Conservation (phyloP, 306 rosid genomes). For the Crotalaria pallida region DNA sequence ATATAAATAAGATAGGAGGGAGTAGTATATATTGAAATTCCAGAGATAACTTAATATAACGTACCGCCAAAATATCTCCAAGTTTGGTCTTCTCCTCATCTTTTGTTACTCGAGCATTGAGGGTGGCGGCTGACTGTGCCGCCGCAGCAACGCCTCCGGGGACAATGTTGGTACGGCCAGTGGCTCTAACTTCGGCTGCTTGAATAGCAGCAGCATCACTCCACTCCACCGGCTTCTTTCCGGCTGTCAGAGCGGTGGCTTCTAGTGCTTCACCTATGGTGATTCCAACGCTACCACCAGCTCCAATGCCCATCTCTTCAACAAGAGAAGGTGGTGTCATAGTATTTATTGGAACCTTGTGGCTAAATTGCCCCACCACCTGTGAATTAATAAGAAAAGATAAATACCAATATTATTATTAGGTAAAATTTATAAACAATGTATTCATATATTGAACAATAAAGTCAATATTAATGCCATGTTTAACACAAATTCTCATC, state of each 20-base stretch:
- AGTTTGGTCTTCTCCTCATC: conserved; percentile 58
- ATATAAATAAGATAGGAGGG: too few species aligned
- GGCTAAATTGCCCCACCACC: conserved; percentile 41
- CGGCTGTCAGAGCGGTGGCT: conserved; percentile 49
- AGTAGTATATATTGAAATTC: too few species aligned
- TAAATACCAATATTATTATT: background rate
- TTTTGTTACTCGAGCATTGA: conserved; percentile 41
- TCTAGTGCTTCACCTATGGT: conserved; percentile 79
- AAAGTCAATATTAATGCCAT: background rate
- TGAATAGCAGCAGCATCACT: conserved; percentile 75
- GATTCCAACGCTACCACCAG: conserved; percentile 21
- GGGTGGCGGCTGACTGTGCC: conserved; percentile 67
- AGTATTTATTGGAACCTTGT: conserved; percentile 12
- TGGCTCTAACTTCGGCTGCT: conserved; percentile 72
- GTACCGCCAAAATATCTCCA: conserved; percentile 47
- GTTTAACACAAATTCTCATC: background rate
- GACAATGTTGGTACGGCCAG: conserved; percentile 49
- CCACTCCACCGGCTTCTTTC: conserved; percentile 53
- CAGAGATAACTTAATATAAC: background rate
- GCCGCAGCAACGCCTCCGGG: conserved; percentile 68
- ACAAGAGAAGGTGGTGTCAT: conserved; percentile 16
- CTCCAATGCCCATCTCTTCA: conserved; percentile 1
- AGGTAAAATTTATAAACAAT: background rate
- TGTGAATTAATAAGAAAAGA: conserved; percentile 12
- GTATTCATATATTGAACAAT: too few species aligned